These are phyloP conservation scores for Carex pumila DNA, from an alignment of 176 grass and related monocot species.

Conservation along the genomic window DNA sequence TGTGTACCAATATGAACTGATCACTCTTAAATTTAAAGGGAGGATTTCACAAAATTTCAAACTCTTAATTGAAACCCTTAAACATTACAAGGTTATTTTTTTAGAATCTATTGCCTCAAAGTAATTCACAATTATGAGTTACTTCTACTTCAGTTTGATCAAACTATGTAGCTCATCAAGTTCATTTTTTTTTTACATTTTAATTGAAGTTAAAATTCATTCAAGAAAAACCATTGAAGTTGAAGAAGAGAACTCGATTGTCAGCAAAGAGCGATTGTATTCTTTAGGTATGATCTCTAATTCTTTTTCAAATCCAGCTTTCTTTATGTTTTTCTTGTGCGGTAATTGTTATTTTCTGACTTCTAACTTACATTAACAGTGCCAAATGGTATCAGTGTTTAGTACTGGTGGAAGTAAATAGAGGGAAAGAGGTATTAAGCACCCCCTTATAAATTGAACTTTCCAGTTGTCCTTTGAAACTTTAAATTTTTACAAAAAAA, in stretches of 20 bases:
- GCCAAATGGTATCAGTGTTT: neutral
- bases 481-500: too few relatives aligned
- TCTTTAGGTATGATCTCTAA: constrained; percentile 54
- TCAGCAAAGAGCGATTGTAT: constrained; percentile 57
- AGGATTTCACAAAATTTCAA: too few relatives aligned
- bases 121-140: neutral
- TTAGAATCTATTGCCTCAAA: neutral
- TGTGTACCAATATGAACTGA: too few relatives aligned
- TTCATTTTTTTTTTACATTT: too few relatives aligned
- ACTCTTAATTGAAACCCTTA: too few relatives aligned
- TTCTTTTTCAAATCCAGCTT: neutral
- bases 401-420: neutral
- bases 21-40: too few relatives aligned
- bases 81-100: too few relatives aligned
- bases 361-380: neutral
- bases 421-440: too few relatives aligned
- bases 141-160: neutral
- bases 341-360: constrained; percentile 7
- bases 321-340: neutral
- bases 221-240: constrained; percentile 50
- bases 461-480: too few relatives aligned
- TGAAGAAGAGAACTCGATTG: constrained; percentile 60
- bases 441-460: too few relatives aligned
- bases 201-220: neutral
- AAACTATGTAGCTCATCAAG: neutral